A percentile compares a stretch with the other conserved stretches of the same genome.
Evolutionary conservation across 352 stramenopile species (phyloP).

Genomic region (Nothophytophthora sp.): DNA sequence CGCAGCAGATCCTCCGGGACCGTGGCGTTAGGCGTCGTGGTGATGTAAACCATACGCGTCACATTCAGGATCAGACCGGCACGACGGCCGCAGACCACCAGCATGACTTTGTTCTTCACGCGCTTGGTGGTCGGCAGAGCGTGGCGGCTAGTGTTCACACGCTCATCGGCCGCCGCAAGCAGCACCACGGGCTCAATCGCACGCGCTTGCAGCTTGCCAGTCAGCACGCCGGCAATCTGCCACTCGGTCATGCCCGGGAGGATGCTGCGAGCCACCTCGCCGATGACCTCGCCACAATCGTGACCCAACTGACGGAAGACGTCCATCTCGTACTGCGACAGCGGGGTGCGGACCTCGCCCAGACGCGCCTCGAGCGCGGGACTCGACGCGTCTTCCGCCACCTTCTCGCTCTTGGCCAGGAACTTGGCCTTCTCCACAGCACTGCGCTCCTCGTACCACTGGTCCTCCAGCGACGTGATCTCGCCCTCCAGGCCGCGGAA

Average conservation of each 20-base stretch:
- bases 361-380: slow-evolving; percentile 21
- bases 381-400: slow-evolving; percentile 17
- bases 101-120: slow-evolving; percentile 56
- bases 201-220: slow-evolving; percentile 12
- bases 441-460: slow-evolving; percentile 34
- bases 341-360: slow-evolving; percentile 23
- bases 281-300: slow-evolving; percentile 47
- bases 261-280: slow-evolving; percentile 24
- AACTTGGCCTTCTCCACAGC: slow-evolving; percentile 12
- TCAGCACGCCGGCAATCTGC: slow-evolving; percentile 33
- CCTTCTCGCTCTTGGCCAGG: slow-evolving; percentile 25
- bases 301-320: slow-evolving; percentile 37
- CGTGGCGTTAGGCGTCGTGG: slow-evolving; percentile 18
- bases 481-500: slow-evolving; percentile 37
- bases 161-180: slow-evolving; percentile 48
- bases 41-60: slow-evolving; percentile 54
- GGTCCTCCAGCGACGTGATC: slow-evolving; percentile 34
- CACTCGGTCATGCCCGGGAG: slow-evolving; percentile 39
- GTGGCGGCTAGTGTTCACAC: slow-evolving; percentile 47
- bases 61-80: slow-evolving; percentile 49
- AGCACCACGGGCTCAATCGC: slow-evolving; percentile 42
- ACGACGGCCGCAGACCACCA: slow-evolving; percentile 57
- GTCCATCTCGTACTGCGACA: slow-evolving; percentile 39
- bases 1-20: slow-evolving; percentile 29
- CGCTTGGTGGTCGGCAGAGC: slow-evolving; percentile 51